These are phyloP conservation scores for Hemisphaericaspora lyxosophila DNA, from an alignment of 1,139 yeast genomes.

Conservation along the genomic window DNA sequence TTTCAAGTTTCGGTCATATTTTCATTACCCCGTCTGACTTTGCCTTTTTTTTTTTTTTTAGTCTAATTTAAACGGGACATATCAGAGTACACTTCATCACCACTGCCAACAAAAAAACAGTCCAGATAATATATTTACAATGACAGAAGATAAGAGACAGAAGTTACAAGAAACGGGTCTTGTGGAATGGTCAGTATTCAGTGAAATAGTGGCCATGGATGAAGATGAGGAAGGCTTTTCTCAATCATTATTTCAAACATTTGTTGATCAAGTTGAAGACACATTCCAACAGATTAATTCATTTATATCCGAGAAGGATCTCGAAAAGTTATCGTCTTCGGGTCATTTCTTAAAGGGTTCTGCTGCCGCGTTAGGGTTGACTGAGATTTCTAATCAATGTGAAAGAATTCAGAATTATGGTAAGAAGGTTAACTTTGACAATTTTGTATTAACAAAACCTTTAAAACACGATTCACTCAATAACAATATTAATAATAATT, in stretches of 20 bases:
- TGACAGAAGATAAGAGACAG: constrained; percentile 38
- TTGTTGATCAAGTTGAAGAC: constrained; percentile 83
- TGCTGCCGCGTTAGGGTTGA: constrained; percentile 90
- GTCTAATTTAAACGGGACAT: no score
- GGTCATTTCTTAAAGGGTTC: constrained; percentile 96
- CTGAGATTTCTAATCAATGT: constrained; percentile 79
- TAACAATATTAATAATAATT: background rate
- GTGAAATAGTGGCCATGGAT: constrained; percentile 90
- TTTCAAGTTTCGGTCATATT: no score
- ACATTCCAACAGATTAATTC: constrained; percentile 73
- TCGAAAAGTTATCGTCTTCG: constrained; percentile 63
- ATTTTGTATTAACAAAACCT: constrained; percentile 29
- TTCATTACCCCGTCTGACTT: no score
- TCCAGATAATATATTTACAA: constrained; percentile 10
- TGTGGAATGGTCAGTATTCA: constrained; percentile 85
- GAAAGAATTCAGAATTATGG: constrained; percentile 93
- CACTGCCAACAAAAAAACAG: constrained; percentile 2
- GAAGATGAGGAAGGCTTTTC: constrained; percentile 90
- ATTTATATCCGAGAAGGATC: constrained; percentile 47
- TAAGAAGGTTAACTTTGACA: constrained; percentile 48
- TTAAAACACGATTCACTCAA: constrained; percentile 1
- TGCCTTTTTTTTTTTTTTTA: no score
- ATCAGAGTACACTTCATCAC: background rate
- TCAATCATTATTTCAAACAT: constrained; percentile 70
- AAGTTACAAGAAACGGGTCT: constrained; percentile 55